Evolutionary conservation across 1,284 basidiomycete genomes (phyloP), one percentile per base, ranked within the genome.

Genomic region (Ganoderma lingzhi): DNA sequence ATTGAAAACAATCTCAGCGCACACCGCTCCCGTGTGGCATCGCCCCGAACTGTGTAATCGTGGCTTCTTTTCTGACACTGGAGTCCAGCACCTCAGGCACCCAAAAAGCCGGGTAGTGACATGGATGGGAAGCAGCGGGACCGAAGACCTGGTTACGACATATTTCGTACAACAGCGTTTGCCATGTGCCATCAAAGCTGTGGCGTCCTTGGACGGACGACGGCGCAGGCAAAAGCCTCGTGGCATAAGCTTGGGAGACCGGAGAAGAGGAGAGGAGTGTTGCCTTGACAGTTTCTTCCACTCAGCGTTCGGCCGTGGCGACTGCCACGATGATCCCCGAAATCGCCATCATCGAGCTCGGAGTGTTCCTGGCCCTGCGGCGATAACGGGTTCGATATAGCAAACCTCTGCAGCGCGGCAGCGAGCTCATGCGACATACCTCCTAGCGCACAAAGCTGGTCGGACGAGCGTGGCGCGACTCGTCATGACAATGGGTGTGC

Each of bases 311-410:
- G 39, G 8, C 64, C 60, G 41, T 58, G 68, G 51, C 39, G 63
- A 64, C 45, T 61, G 59, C 39, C 14, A 62, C 69, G 71, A 70
- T 67, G 69, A 70, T 73, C 68, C 64, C 72, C 72, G 72, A 71
- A 65, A 71, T 73, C 64, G 37, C 72, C 72, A 62, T 45, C 64
- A 51, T 35, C 59, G 62, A 23, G 51, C 30, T n/a, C 19, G 55
- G 23, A 19, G 59, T 58, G 67, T 68, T 71, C 64, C 68, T 70
- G 67, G 53, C 37, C 35, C 45, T 55, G 61, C 72, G 69, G 72
- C 53, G 63, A 71, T 73, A 66, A 66, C 72, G 72, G 72, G 63
- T 55, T 67, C 56, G 64, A 56, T 58, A 61, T 55, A 60, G 45
- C 42, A 45, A 45, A 17, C 44, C 45, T 59, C n/a, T 23, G 41